Base-by-base conservation (phyloP, 257 asterid genomes). In the Ocimum tenuiflorum region DNA sequence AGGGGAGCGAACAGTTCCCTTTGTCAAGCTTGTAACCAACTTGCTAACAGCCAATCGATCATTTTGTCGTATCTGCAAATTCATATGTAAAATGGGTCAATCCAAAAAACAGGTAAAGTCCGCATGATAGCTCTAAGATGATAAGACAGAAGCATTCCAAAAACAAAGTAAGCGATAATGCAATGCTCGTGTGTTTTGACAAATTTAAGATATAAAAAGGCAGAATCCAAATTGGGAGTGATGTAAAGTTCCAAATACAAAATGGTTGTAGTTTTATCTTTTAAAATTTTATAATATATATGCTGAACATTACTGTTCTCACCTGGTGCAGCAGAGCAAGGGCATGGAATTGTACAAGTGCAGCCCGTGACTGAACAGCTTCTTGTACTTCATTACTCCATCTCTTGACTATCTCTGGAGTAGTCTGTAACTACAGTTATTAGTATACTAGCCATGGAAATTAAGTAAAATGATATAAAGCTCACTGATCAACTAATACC, bases 341-440 rank as follows among this genome's bases (percentile, higher is more conserved):
- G 10, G 95, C 97, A 74, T 91, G 97, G 73, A 91, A 91, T 66
- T 91, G 97, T 42, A 91, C 97, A 71, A 91, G 91, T 39, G 97
- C 96, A 81, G 95, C 94, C 67, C 95, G 79, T 48, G 97, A 88
- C 61, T 91, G 97, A 61, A 91, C 91, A 52, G 97, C 97, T 81
- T 91, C 97, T 72, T 91, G 97, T 46, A 91, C 97, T 80, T 91
- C 97, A 70, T 91, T 91, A 79, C 96, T 91, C 97, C 97, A 91
- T 77, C 97, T 88, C 68, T 86, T 91, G 67, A 91, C 97, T 61
- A 91, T 88, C 74, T 91, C 97, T 7, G 96, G 96, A 61, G 76
- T 88, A 69, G 96, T 86, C 97, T 91, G 88, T 57, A 43, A 65
- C 56, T 19, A 58, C 63, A 49, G 54, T 51, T 46, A 73, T 45